phyloP scores from a whole-genome alignment of 2,329 filamentous ascomycete species.

The Myriosclerotinia curreyana region DNA sequence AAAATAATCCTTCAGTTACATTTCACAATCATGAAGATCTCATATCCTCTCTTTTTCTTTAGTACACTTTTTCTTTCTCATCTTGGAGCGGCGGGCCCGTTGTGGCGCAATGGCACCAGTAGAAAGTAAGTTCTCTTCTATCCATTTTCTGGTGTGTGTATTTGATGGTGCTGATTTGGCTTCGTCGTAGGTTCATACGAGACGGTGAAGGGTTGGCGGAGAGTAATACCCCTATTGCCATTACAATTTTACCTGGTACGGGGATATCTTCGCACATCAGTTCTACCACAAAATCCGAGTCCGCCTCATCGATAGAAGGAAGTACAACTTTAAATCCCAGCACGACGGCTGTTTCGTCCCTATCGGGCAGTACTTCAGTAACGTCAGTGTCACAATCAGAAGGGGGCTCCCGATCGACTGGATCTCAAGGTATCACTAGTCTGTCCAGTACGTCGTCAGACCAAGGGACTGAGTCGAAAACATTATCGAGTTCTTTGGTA shows the following conservation, averaged over 20 bases:
- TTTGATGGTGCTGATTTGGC: neutral
- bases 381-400: neutral
- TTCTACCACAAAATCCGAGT: neutral
- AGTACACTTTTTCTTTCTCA: conserved; percentile 1
- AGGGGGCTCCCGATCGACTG: neutral
- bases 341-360: neutral
- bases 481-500: neutral
- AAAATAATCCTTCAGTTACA: neutral
- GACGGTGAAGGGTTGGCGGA: neutral
- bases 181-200: neutral
- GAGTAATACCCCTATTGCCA: neutral
- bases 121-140: conserved; percentile 7
- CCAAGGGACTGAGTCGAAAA: neutral
- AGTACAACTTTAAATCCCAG: neutral
- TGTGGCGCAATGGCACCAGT: conserved; percentile 14
- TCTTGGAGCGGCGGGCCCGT: conserved; percentile 11
- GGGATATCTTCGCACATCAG: neutral
- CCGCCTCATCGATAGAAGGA: neutral
- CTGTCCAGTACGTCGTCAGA: neutral
- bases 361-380: neutral
- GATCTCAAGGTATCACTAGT: neutral
- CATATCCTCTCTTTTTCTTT: neutral
- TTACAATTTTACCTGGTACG: conserved; percentile 12
- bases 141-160: neutral
- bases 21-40: neutral